Evolutionary conservation across 805 yeast species (phyloP), one percentile per base, ranked within the genome.

Genomic region (Candida rishiriensis): DNA sequence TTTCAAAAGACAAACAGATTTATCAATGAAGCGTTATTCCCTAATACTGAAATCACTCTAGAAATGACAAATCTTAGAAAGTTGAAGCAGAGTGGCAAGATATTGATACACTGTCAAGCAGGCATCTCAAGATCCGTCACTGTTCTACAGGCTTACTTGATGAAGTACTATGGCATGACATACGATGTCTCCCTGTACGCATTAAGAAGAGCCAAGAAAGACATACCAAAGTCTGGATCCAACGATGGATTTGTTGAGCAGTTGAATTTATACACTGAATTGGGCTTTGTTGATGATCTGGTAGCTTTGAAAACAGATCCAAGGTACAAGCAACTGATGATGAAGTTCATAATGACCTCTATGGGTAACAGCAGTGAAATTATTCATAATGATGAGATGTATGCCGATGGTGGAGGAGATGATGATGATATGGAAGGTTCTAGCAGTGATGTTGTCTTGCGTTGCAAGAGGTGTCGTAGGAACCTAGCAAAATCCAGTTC

Each of bases 381-480:
- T 31, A 43, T 46, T 38, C 38, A 50, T 30, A 43, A 45, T 38
- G 54, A 54, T 41, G 46, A 46, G 13, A 46, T 46, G 45, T 52
- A 40, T 47, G 13, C 29, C 13, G 14, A 36, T 18, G 13, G 15
- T 7, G 11, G 33, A 28, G 37, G 46, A 17, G 38, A 48, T 14
- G 43, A 21, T 12, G 7, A n/a, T 26, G 16, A 16, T 32, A 16
- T 18, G 3, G 31, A 37, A 10, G 29, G 37, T 29, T 34, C 21
- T 33, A 35, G 37, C 9, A 39, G 40, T n/a, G 40, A 40, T 11
- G 16, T 41, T 28, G 56, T 49, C 14, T 62, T 88, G 34, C 71
- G 96, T 46, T 91, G 99, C 67, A 87, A 84, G 53, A 79, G 80
- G 60, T 91, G 99, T 68, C 76, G 97, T 51, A 75, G 78, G 29